Evolutionary conservation across 2,329 filamentous ascomycete genomes (phyloP).

Genomic region (Neurospora sp.): DNA sequence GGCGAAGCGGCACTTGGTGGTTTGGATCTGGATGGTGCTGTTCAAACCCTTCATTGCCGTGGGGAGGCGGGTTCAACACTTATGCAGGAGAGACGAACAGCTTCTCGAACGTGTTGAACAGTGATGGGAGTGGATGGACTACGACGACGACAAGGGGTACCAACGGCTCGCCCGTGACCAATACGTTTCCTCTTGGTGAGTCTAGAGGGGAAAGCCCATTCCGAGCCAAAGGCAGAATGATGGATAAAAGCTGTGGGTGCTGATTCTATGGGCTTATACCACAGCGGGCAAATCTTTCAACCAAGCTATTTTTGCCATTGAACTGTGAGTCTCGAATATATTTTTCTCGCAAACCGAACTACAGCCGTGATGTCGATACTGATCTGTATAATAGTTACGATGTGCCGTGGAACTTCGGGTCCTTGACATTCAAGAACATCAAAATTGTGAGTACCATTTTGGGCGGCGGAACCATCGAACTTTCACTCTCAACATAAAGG

Average conservation of each 20-base stretch:
- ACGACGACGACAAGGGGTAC: slow-evolving; percentile 23
- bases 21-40: slow-evolving; percentile 33
- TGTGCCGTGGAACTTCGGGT: slow-evolving; percentile 30
- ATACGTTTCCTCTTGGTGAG: slow-evolving; percentile 26
- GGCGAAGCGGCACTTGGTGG: slow-evolving; percentile 30
- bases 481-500: background rate
- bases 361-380: background rate
- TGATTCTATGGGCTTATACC: background rate
- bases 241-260: background rate
- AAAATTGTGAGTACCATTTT: slow-evolving; percentile 28
- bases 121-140: slow-evolving; percentile 22
- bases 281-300: slow-evolving; percentile 28
- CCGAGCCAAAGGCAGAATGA: background rate
- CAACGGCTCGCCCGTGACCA: slow-evolving; percentile 20
- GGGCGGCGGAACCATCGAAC: background rate
- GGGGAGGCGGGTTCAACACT: slow-evolving; percentile 30
- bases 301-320: slow-evolving; percentile 31
- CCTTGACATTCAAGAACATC: slow-evolving; percentile 32
- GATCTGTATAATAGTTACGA: slow-evolving; percentile 16
- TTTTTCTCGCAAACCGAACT: background rate
- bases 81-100: slow-evolving; percentile 24
- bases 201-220: background rate
- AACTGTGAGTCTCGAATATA: slow-evolving; percentile 21
- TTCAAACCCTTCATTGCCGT: slow-evolving; percentile 27
- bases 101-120: slow-evolving; percentile 22